These are phyloP conservation scores for Bruguiera gymnorhiza DNA, from an alignment of 345 rosid species.

Conservation along the genomic window DNA sequence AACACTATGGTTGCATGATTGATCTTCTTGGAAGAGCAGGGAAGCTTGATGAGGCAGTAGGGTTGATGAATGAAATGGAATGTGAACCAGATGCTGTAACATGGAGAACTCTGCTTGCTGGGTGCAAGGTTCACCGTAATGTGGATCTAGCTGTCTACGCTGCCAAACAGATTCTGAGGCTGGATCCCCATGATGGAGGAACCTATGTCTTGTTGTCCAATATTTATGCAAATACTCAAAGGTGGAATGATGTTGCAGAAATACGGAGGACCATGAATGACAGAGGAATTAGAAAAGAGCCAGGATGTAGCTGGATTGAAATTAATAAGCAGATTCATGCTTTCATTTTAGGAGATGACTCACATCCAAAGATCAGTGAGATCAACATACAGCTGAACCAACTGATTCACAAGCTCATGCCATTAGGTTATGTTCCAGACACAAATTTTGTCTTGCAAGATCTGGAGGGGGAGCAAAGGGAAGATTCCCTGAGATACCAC, in stretches of 20 bases:
- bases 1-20: slow-evolving; percentile 73
- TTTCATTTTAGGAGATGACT: slow-evolving; percentile 55
- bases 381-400: slow-evolving; percentile 41
- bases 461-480: slow-evolving; percentile 72
- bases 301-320: slow-evolving; percentile 82
- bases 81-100: slow-evolving; percentile 62
- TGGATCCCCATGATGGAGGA: slow-evolving; percentile 62
- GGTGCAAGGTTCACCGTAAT: slow-evolving; percentile 58
- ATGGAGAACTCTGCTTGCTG: slow-evolving; percentile 64
- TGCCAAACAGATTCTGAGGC: slow-evolving; percentile 51
- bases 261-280: slow-evolving; percentile 45
- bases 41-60: slow-evolving; percentile 54
- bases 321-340: slow-evolving; percentile 58
- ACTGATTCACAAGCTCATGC: slow-evolving; percentile 36
- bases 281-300: slow-evolving; percentile 52
- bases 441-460: slow-evolving; percentile 59
- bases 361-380: slow-evolving; percentile 49
- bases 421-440: slow-evolving; percentile 60
- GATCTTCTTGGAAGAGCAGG: slow-evolving; percentile 79
- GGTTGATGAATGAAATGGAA: slow-evolving; percentile 54
- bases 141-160: slow-evolving; percentile 50
- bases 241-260: slow-evolving; percentile 58
- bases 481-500: slow-evolving; percentile 55
- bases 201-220: slow-evolving; percentile 64
- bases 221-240: slow-evolving; percentile 62